Percentiles rank a stretch among this genome's conserved stretches.
Conservation (phyloP, 176 grass and related monocot species). For the Alopecurus myosuroides region DNA sequence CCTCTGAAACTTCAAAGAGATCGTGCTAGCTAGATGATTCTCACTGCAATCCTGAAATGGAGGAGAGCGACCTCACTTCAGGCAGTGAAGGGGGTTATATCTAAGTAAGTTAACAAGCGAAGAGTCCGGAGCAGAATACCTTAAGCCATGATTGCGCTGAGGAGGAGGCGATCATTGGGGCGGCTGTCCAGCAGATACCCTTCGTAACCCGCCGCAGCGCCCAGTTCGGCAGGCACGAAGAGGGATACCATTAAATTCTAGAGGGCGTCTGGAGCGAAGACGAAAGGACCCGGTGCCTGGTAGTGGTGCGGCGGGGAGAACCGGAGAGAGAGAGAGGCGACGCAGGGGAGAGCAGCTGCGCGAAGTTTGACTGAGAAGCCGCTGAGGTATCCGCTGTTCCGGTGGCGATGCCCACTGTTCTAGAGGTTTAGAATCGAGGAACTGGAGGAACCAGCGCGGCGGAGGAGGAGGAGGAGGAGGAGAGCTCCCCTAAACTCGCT, state of each 20-base stretch:
- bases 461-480: neutral
- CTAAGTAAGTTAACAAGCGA: neutral
- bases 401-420: neutral
- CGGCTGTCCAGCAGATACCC: neutral
- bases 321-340: neutral
- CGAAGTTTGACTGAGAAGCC: neutral
- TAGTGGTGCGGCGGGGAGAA: constrained; percentile 1
- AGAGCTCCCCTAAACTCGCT: neutral
- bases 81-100: neutral
- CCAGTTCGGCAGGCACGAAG: neutral
- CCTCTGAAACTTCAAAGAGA: constrained; percentile 24
- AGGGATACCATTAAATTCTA: constrained; percentile 13
- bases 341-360: neutral
- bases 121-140: constrained; percentile 1
- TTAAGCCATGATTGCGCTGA: constrained; percentile 24
- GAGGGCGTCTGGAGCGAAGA: neutral
- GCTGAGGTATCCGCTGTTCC: neutral
- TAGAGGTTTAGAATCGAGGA: neutral
- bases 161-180: constrained; percentile 21
- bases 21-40: constrained; percentile 7
- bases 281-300: constrained; percentile 22
- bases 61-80: neutral
- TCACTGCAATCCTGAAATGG: constrained; percentile 19
- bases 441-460: neutral
- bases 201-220: neutral